Evolutionary conservation across 2,329 filamentous ascomycete genomes (phyloP).

Genomic region (Neodidymelliopsis sp.): DNA sequence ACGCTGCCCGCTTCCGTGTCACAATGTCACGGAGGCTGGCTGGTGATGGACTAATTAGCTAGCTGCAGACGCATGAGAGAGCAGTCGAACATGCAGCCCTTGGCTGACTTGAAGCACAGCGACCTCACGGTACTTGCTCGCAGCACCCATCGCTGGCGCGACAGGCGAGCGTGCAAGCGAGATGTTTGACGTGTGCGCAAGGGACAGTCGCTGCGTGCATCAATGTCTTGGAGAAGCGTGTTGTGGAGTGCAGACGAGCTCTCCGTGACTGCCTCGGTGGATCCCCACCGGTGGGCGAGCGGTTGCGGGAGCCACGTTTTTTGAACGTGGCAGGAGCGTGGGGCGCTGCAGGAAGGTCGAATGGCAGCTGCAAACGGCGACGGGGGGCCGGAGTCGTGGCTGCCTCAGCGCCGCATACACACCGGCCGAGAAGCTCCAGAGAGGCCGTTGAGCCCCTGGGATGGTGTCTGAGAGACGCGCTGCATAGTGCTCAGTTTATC

Average conservation of each 20-base stretch:
- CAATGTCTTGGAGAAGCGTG: slow-evolving; percentile 3
- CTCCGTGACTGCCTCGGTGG: slow-evolving; percentile 5
- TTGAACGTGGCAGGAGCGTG: slow-evolving; percentile 32
- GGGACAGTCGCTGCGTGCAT: slow-evolving; percentile 3
- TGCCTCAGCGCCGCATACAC: slow-evolving; percentile 6
- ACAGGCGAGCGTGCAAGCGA: slow-evolving; percentile 2
- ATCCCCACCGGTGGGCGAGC: slow-evolving; percentile 3
- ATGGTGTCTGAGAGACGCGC: slow-evolving; percentile 23
- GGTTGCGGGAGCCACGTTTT: slow-evolving; percentile 26
- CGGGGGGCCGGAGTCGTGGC: slow-evolving; percentile 6
- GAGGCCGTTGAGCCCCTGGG: slow-evolving; percentile 8
- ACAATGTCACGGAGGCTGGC: slow-evolving; percentile 4
- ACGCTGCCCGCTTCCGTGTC: slow-evolving; percentile 8
- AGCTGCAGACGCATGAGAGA: slow-evolving; percentile 27
- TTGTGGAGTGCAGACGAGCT: neutral
- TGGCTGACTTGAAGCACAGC: slow-evolving; percentile 2
- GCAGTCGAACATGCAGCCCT: slow-evolving; percentile 24
- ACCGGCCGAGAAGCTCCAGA: neutral
- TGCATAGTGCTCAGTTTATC: slow-evolving; percentile 27
- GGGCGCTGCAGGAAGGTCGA: slow-evolving; percentile 22
- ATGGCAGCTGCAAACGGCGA: slow-evolving; percentile 16
- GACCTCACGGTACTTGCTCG: neutral
- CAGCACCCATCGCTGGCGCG: neutral
- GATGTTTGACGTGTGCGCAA: slow-evolving; percentile 14
- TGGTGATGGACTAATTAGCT: slow-evolving; percentile 14